Evolutionary conservation across 2,329 filamentous ascomycete genomes (phyloP).

Genomic region (Fusarium albosuccineum): DNA sequence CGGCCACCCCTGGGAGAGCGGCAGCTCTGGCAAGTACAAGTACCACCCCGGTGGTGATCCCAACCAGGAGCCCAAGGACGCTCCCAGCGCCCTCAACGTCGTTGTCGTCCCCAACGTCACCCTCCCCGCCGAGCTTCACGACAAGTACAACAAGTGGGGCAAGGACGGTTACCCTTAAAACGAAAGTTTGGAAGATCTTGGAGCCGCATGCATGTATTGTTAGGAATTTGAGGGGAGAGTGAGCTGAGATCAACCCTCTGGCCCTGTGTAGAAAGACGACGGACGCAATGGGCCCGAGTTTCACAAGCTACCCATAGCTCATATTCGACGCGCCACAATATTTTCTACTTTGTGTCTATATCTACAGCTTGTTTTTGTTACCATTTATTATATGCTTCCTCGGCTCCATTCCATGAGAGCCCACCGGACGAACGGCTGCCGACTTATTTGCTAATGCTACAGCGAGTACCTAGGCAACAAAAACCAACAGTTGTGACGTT

Average conservation of each 20-base stretch:
- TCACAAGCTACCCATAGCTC: conserved; percentile 43
- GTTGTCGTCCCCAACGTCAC: conserved; percentile 95
- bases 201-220: conserved; percentile 30
- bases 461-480: too few relatives aligned
- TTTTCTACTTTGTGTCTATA: conserved; percentile 43
- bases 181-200: conserved; percentile 15
- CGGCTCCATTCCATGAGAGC: not conserved
- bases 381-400: conserved; percentile 5
- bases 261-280: conserved; percentile 40
- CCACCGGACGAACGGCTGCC: conserved; percentile 13
- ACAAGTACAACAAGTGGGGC: conserved; percentile 99
- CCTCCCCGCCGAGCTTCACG: conserved; percentile 92
- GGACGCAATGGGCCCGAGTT: conserved; percentile 39
- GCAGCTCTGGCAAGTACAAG: conserved; percentile 75
- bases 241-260: conserved; percentile 25
- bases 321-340: conserved; percentile 39
- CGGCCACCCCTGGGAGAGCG: conserved; percentile 93
- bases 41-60: conserved; percentile 90
- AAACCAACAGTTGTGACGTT: too few relatives aligned
- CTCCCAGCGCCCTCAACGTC: conserved; percentile 94
- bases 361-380: conserved; percentile 29
- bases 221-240: conserved; percentile 22
- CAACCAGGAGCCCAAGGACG: conserved; percentile 82
- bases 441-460: not conserved
- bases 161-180: conserved; percentile 87